Evolutionary conservation across 1,139 yeast genomes (phyloP).

Genomic region (Yamadazyma trypodendri): DNA sequence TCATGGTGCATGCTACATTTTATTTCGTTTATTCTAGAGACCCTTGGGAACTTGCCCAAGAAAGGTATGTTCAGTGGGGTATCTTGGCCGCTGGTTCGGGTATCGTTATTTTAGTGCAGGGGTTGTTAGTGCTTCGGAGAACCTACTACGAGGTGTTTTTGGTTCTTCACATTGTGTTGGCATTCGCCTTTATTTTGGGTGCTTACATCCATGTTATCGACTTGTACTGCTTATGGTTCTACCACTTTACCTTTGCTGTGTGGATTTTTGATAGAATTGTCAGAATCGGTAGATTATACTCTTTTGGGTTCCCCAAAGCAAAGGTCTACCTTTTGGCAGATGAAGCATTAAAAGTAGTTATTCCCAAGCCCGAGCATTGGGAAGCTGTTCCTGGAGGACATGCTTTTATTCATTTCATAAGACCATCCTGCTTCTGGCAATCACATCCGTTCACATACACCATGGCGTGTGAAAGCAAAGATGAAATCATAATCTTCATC

Average conservation of each 20-base stretch:
- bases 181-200: slow-evolving; percentile 52
- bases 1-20: slow-evolving; percentile 38
- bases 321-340: slow-evolving; percentile 46
- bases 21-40: slow-evolving; percentile 22
- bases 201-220: slow-evolving; percentile 58
- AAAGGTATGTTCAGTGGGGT: slow-evolving; percentile 48
- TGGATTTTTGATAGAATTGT: slow-evolving; percentile 63
- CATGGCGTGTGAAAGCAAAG: slow-evolving; percentile 27
- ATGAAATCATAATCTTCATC: slow-evolving; percentile 29
- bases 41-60: slow-evolving; percentile 9
- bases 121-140: slow-evolving; percentile 53
- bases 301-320: slow-evolving; percentile 54
- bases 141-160: slow-evolving; percentile 64
- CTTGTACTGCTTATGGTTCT: slow-evolving; percentile 50
- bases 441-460: slow-evolving; percentile 66
- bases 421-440: slow-evolving; percentile 61
- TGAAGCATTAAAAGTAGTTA: slow-evolving; percentile 41
- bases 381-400: slow-evolving; percentile 55
- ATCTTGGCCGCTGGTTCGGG: slow-evolving; percentile 40
- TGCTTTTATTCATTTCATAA: slow-evolving; percentile 55
- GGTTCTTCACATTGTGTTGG: slow-evolving; percentile 57
- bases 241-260: slow-evolving; percentile 52
- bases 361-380: slow-evolving; percentile 43
- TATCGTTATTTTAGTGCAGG: slow-evolving; percentile 42
- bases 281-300: slow-evolving; percentile 46